Percentiles rank a stretch among this genome's conserved stretches.
Conservation (phyloP, 345 rosid species). For the Streptanthus diversifolius region DNA sequence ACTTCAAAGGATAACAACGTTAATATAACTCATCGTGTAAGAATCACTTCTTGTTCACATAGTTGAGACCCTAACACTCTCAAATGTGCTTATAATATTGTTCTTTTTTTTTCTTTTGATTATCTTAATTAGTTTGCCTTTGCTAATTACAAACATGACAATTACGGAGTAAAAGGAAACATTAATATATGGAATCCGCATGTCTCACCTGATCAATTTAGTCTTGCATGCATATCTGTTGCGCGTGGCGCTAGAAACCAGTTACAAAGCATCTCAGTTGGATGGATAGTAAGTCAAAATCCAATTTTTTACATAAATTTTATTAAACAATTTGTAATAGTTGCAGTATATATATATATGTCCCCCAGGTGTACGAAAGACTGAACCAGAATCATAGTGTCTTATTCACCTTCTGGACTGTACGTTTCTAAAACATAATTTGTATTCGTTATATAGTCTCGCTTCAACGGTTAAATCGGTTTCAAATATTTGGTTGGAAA, state of each 20-base stretch:
- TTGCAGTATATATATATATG: not conserved
- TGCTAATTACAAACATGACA: not conserved
- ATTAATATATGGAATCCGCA: slow-evolving; percentile 13
- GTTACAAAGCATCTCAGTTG: not conserved
- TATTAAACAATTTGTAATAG: too few relatives aligned
- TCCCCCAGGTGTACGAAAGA: not conserved
- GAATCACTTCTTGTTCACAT: not conserved
- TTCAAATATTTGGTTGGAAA: not conserved
- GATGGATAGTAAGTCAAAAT: slow-evolving; percentile 12
- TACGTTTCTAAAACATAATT: not conserved
- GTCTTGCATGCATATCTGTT: not conserved
- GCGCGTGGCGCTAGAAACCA: not conserved
- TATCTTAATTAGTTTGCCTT: not conserved
- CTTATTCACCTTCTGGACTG: slow-evolving; percentile 12
- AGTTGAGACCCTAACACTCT: not conserved
- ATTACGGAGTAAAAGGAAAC: slow-evolving; percentile 11
- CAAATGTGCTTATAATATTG: not conserved
- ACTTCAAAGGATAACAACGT: not conserved
- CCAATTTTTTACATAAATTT: not conserved
- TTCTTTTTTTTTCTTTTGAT: not conserved
- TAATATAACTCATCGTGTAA: slow-evolving; percentile 5
- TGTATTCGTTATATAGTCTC: not conserved
- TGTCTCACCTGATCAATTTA: not conserved
- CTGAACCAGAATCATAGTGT: not conserved
- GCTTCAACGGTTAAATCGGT: not conserved